Conservation (phyloP, 106 monocot genomes). For the Xerophyta viscosa region DNA sequence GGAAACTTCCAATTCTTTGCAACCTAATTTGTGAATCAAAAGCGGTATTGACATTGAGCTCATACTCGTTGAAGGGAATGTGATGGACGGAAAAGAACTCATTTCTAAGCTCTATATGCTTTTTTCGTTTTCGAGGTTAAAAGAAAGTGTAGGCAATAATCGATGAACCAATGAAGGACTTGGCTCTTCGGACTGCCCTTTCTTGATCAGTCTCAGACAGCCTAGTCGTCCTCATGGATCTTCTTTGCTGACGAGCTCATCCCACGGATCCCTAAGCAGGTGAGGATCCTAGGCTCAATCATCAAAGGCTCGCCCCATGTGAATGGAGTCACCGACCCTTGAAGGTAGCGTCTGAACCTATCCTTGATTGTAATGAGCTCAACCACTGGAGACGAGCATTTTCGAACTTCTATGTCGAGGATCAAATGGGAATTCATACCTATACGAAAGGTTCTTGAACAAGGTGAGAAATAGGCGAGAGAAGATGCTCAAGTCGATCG, state of each 20-base stretch:
- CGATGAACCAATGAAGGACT: too few species aligned
- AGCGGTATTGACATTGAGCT: too few species aligned
- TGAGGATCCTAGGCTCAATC: slow-evolving; percentile 2
- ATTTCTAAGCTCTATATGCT: too few species aligned
- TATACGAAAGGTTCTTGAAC: slow-evolving; percentile 8
- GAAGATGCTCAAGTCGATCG: too few species aligned
- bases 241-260: slow-evolving; percentile 8
- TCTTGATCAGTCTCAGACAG: slow-evolving; percentile 71
- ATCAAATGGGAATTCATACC: slow-evolving; percentile 4
- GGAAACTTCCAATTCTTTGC: too few species aligned
- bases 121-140: too few species aligned
- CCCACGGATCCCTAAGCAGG: slow-evolving; percentile 5
- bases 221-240: slow-evolving; percentile 66
- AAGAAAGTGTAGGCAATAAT: too few species aligned
- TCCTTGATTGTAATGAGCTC: slow-evolving; percentile 1
- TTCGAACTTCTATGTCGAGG: not conserved
- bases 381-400: slow-evolving; percentile 1
- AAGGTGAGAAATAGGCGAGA: not conserved
- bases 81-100: too few species aligned
- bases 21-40: too few species aligned
- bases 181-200: too few species aligned
- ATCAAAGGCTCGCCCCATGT: not conserved
- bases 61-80: too few species aligned
- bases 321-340: slow-evolving; percentile 5
- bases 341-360: slow-evolving; percentile 2